Base-by-base conservation (phyloP, 139 green algal genomes). In the Asterochloris erici region DNA sequence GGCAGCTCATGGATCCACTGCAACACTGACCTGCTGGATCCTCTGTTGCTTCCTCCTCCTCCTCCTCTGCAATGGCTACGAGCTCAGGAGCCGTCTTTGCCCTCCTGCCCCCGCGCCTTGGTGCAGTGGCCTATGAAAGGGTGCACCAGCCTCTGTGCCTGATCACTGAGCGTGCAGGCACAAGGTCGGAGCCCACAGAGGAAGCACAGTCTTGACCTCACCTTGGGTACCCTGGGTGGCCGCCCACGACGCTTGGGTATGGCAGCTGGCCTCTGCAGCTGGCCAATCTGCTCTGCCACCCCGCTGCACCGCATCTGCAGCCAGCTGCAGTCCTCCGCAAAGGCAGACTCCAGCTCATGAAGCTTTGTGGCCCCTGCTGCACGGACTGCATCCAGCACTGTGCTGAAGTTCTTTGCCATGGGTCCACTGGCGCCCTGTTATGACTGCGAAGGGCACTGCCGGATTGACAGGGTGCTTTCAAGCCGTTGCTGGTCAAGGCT, bases 351-450 rank as follows among this genome's bases (percentile, higher is more conserved):
- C 14, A 80, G n/a, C 24, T 80, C 76, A n/a, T 80, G 76, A 69
- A 80, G 23, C 54, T 68, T 80, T 14, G 68, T 62, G 12, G 47
- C 23, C 24, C 76, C 60, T 23, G 60, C 76, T 70, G 24, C 54
- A 70, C 76, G 23, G n/a, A 80, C n/a, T 9, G 76, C 68, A 1
- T 47, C 76, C 24, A 80, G 76, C 24, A 80, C 76, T 0, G 76
- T 70, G 14, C 60, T n/a, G 28, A 80, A 80, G 60, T 80, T 80
- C 23, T 80, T 80, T 28, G 76, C 76, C 76, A 80, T 80, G 23
- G 19, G 38, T 71, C 10, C 2, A 4, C 66, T 4, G 10, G 66
- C 66, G 38, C 38, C 38, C 38, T 54, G 38, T 54, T 54, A 54
- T 54, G 38, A 6, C 38, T 54, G 38, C 6, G 38, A 54, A n/a